Percentiles rank a stretch among this genome's conserved stretches.
Conservation (phyloP, 2,329 filamentous ascomycete genomes). For the Intubia oerlemansii region DNA sequence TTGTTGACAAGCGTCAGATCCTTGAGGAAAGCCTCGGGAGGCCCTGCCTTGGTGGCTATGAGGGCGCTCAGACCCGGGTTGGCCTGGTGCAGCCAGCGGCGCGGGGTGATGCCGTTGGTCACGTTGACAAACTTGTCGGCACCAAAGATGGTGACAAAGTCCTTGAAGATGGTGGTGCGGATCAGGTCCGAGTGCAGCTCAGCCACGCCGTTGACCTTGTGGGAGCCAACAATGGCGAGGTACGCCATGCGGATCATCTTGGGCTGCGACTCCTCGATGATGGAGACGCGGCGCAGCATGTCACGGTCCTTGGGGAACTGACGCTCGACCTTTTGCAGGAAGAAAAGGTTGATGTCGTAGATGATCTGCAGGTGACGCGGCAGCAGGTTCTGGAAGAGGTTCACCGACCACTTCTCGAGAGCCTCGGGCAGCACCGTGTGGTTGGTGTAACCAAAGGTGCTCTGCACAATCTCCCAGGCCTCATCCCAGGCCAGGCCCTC, state of each 20-base stretch:
- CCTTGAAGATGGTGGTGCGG: slow-evolving; percentile 98
- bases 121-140: slow-evolving; percentile 97
- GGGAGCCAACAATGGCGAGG: slow-evolving; percentile 85
- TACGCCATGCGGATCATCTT: slow-evolving; percentile 98
- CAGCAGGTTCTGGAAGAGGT: slow-evolving; percentile 75
- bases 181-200: slow-evolving; percentile 96
- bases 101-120: slow-evolving; percentile 91
- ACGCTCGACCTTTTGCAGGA: slow-evolving; percentile 79
- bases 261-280: slow-evolving; percentile 89
- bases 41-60: slow-evolving; percentile 74
- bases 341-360: slow-evolving; percentile 91
- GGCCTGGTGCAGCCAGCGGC: slow-evolving; percentile 92
- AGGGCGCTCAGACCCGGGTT: slow-evolving; percentile 83
- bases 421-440: slow-evolving; percentile 95
- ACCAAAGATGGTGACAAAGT: slow-evolving; percentile 89
- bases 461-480: slow-evolving; percentile 64
- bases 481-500: slow-evolving; percentile 88
- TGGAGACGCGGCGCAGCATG: slow-evolving; percentile 69
- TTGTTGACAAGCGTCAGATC: slow-evolving; percentile 74
- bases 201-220: slow-evolving; percentile 97
- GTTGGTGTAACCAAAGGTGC: slow-evolving; percentile 89
- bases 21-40: slow-evolving; percentile 58
- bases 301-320: slow-evolving; percentile 79
- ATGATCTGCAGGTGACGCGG: slow-evolving; percentile 93
- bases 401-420: slow-evolving; percentile 95